Conservation (phyloP, 495 filamentous ascomycete species). For the Darksidea phi region DNA sequence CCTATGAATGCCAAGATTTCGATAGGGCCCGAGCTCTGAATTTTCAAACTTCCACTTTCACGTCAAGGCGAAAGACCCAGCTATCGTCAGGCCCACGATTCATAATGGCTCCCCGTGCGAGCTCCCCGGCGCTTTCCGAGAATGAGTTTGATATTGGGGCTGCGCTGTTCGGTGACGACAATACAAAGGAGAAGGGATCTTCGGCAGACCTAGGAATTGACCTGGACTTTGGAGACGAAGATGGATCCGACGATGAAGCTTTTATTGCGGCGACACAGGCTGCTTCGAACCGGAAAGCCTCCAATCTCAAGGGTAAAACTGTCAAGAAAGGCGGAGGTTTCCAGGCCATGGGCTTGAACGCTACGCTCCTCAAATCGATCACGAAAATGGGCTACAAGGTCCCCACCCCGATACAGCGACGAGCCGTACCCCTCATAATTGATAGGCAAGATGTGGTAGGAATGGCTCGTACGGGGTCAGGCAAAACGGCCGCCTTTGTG, state of each 20-base stretch:
- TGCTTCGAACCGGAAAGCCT: slow-evolving; percentile 77
- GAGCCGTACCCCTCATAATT: slow-evolving; percentile 87
- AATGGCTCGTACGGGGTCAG: slow-evolving; percentile 95
- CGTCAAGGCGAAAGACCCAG: neutral
- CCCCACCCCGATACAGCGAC: slow-evolving; percentile 94
- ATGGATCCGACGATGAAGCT: slow-evolving; percentile 66
- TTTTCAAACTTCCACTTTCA: slow-evolving; percentile 9
- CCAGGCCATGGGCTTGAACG: slow-evolving; percentile 89
- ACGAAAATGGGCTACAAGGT: slow-evolving; percentile 90
- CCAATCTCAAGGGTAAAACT: slow-evolving; percentile 77
- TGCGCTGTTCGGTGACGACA: slow-evolving; percentile 66
- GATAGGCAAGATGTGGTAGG: slow-evolving; percentile 90
- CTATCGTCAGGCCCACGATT: slow-evolving; percentile 2
- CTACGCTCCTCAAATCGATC: slow-evolving; percentile 81
- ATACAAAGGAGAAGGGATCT: slow-evolving; percentile 17
- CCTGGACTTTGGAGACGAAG: slow-evolving; percentile 41
- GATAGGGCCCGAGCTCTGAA: slow-evolving; percentile 10
- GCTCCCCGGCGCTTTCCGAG: slow-evolving; percentile 84
- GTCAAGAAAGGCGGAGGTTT: slow-evolving; percentile 95
- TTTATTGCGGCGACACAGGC: slow-evolving; percentile 86
- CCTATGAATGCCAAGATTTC: slow-evolving; percentile 26
- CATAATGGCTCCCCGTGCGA: slow-evolving; percentile 58
- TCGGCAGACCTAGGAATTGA: slow-evolving; percentile 36
- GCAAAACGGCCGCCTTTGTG: slow-evolving; percentile 96
- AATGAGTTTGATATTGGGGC: slow-evolving; percentile 87